Evolutionary conservation across 768 basidiomycete species (phyloP).

Genomic region (Phylloporus rhodoxanthus): DNA sequence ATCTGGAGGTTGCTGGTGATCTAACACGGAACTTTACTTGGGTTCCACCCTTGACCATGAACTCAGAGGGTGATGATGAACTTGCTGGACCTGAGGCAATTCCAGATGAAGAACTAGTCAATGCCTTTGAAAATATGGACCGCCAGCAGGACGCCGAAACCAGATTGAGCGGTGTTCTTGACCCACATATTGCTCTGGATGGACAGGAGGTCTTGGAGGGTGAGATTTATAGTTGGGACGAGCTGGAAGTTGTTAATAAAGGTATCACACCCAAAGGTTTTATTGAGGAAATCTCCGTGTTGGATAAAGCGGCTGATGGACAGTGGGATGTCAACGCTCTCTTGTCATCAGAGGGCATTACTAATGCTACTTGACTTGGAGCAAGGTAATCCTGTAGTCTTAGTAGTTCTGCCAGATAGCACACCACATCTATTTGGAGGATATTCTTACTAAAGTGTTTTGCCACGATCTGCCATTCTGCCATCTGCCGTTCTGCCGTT

Average conservation of each 20-base stretch:
- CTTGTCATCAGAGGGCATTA: neutral
- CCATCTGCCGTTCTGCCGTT: conserved; percentile 9
- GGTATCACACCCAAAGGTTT: neutral
- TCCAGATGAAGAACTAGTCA: neutral
- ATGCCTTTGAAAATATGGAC: neutral
- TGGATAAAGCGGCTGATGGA: neutral
- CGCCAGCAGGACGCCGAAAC: neutral
- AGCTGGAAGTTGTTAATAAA: neutral
- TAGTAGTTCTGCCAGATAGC: neutral
- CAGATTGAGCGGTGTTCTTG: neutral
- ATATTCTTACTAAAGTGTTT: neutral
- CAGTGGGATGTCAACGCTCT: neutral
- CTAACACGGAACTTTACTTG: neutral
- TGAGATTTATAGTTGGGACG: neutral
- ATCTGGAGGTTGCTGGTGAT: neutral
- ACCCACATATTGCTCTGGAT: too few species aligned
- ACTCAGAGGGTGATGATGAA: neutral
- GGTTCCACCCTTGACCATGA: neutral
- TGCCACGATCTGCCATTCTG: conserved; percentile 7
- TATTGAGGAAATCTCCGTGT: neutral
- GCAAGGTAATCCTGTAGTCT: neutral
- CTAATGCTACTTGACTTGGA: neutral
- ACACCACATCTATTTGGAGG: neutral
- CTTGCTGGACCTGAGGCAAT: neutral
- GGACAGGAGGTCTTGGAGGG: neutral